Percentiles rank a stretch among this genome's conserved stretches.
Evolutionary conservation across 306 rosid species (phyloP).

Genomic region (Trifolium fragiferum): DNA sequence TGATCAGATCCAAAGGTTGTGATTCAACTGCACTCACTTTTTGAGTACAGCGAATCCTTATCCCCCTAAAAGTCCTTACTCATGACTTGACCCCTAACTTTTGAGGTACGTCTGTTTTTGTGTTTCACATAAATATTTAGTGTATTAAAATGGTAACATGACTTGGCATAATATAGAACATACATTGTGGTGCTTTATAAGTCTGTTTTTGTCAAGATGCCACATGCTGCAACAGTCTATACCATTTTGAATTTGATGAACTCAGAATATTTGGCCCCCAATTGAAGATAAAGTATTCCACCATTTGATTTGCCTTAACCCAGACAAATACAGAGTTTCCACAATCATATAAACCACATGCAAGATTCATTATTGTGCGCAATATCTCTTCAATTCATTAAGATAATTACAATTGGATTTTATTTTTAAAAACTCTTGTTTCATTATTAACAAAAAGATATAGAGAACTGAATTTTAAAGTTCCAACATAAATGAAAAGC

Average conservation of each 20-base stretch:
- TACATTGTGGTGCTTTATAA: conserved; percentile 32
- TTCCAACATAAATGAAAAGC: background rate
- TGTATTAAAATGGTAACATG: conserved; percentile 2
- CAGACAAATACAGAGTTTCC: conserved; percentile 4
- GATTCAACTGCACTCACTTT: no score
- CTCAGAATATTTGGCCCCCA: conserved; percentile 21
- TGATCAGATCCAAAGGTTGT: no score
- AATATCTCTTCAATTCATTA: background rate
- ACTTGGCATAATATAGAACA: conserved; percentile 41
- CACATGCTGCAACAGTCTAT: conserved; percentile 23
- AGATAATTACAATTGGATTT: background rate
- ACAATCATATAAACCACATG: conserved; percentile 15
- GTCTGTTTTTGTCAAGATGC: conserved; percentile 12
- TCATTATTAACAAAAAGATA: background rate
- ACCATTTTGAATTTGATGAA: conserved; percentile 18
- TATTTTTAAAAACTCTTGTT: background rate
- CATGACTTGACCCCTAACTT: background rate
- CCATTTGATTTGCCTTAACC: conserved; percentile 4
- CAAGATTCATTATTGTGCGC: conserved; percentile 14
- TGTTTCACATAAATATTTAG: background rate
- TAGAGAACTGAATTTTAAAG: background rate
- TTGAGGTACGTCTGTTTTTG: background rate
- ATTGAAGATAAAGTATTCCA: conserved; percentile 34
- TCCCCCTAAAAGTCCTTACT: no score
- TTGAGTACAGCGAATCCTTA: no score